Evolutionary conservation across 2,329 filamentous ascomycete genomes (phyloP).

Genomic region (Neurospora sp.): DNA sequence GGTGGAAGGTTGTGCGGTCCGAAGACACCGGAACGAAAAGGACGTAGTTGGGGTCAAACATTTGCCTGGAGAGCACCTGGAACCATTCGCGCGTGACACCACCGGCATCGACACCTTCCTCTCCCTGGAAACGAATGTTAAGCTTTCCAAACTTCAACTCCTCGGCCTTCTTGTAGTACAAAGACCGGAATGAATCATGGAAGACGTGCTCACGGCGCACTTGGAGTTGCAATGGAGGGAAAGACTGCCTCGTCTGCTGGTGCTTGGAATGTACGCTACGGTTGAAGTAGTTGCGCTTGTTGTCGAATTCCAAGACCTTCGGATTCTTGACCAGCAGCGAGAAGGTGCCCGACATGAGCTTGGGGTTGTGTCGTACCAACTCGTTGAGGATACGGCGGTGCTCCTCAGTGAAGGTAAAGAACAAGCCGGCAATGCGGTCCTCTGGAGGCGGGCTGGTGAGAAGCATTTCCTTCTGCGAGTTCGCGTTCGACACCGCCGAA

Average conservation of each 20-base stretch:
- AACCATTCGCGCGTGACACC: conserved; percentile 99
- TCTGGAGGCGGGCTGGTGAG: conserved; percentile 71
- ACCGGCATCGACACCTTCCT: conserved; percentile 95
- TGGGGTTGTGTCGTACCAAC: conserved; percentile 90
- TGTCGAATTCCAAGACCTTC: conserved; percentile 97
- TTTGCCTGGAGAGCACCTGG: conserved; percentile 90
- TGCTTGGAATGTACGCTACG: conserved; percentile 70
- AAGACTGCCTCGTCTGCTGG: conserved; percentile 58
- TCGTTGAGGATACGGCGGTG: conserved; percentile 97
- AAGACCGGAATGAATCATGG: conserved; percentile 94
- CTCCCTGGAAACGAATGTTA: conserved; percentile 92
- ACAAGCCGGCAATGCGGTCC: conserved; percentile 74
- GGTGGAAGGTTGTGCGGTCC: conserved; percentile 96
- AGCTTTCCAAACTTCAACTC: conserved; percentile 99
- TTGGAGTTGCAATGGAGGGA: conserved; percentile 68
- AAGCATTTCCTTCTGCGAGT: conserved; percentile 54
- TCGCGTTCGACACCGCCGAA: conserved; percentile 18
- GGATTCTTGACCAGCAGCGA: conserved; percentile 94
- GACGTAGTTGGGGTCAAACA: conserved; percentile 98
- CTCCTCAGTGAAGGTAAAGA: conserved; percentile 96
- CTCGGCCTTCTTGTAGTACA: conserved; percentile 92
- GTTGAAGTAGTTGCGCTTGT: conserved; percentile 98
- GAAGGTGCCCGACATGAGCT: conserved; percentile 97
- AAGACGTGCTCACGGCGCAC: conserved; percentile 94
- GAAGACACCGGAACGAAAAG: conserved; percentile 94